Base-by-base conservation (phyloP, 257 asterid genomes). In the Ehretia macrophylla region DNA sequence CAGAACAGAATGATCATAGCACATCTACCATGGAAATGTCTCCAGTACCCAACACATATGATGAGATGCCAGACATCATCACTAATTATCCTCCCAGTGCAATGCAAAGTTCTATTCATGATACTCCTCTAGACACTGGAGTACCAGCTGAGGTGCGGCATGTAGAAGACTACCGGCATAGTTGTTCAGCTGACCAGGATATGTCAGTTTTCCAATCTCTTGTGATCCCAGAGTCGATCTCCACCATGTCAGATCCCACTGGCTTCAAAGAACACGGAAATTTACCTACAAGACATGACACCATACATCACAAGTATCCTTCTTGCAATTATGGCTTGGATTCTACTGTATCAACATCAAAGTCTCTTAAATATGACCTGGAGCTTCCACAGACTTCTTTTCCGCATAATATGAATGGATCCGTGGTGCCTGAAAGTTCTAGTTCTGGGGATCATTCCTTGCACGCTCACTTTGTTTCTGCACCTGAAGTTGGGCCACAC, bases 11-110 rank as follows among this genome's bases (percentile, higher is more conserved):
- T n/a, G n/a, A n/a, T n/a, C n/a, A n/a, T n/a, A n/a, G n/a, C n/a
- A n/a, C n/a, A n/a, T 90, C 96, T 63, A 95, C 90, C 5, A 68
- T 85, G 11, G 44, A 38, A 38, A 38, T 66, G 90, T 80, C 62
- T 80, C 81, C n/a, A 73, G 60, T 65, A 60, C 45, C 32, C 51
- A 93, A 61, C 81, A 90, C 37, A 78, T 60, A 17, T 77, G 75
- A 44, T 90, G 83, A 59, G 87, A 76, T 64, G 63, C 77, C 45
- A 86, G 77, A 59, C 11, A 38, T 5, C 11, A 38, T 5, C 44
- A 58, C 66, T 60, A 75, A 64, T 75, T 70, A 83, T 8, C 62
- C 69, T 23, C 68, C 60, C 49, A 70, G 77, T 68, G 92, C 77
- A 76, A 66, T 64, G 54, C 82, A 55, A 54, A 73, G 73, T 58